A percentile compares a stretch with the other conserved stretches of the same genome.
Conservation (phyloP, 352 stramenopile species). For the Pythium dissotocum region DNA sequence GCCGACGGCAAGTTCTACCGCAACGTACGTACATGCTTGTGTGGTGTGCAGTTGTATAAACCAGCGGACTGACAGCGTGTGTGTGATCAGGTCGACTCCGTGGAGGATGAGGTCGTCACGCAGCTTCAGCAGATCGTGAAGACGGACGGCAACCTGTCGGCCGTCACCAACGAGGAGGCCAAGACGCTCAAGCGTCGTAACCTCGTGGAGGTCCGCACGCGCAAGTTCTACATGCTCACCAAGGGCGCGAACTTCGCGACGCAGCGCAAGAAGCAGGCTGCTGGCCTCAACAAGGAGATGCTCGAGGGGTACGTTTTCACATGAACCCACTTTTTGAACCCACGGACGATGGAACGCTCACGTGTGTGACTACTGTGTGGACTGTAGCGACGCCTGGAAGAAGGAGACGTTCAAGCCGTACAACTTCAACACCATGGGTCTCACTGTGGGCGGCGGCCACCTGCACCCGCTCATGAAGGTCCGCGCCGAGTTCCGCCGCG, state of each 20-base stretch:
- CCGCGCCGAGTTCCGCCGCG: slow-evolving; percentile 97
- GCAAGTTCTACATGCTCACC: slow-evolving; percentile 95
- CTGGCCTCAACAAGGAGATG: slow-evolving; percentile 99
- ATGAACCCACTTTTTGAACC: background rate
- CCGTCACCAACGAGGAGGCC: slow-evolving; percentile 70
- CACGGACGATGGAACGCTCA: background rate
- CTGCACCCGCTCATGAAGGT: slow-evolving; percentile 98
- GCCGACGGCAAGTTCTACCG: slow-evolving; percentile 85
- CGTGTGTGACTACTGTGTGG: background rate
- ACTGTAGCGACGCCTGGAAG: slow-evolving; percentile 90
- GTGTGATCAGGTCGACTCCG: slow-evolving; percentile 41
- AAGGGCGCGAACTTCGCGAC: slow-evolving; percentile 93
- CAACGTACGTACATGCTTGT: slow-evolving; percentile 42
- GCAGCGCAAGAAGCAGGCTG: slow-evolving; percentile 94
- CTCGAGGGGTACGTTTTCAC: slow-evolving; percentile 82
- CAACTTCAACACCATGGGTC: slow-evolving; percentile 98
- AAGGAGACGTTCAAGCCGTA: slow-evolving; percentile 97
- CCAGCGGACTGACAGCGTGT: background rate
- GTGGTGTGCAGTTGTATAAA: background rate
- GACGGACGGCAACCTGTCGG: slow-evolving; percentile 55
- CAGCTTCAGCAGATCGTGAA: slow-evolving; percentile 88
- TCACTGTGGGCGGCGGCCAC: slow-evolving; percentile 94
- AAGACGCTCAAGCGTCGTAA: slow-evolving; percentile 85
- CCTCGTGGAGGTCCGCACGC: slow-evolving; percentile 74
- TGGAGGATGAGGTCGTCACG: slow-evolving; percentile 69